phyloP scores from a whole-genome alignment of 176 grass and related monocot species.

The Secale cereale region DNA sequence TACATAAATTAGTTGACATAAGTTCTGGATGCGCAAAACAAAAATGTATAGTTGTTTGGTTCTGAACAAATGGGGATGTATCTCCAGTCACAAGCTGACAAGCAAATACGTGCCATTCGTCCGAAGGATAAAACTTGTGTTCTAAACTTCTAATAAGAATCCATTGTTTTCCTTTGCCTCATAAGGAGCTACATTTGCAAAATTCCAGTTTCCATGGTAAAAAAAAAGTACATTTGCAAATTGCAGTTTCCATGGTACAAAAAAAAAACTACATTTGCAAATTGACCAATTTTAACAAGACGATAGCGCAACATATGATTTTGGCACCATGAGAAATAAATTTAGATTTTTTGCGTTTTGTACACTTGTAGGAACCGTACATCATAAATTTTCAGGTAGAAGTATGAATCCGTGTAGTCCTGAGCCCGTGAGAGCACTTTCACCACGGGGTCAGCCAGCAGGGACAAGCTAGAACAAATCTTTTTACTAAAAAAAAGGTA shows the following conservation, averaged over 20 bases:
- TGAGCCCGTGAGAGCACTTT: not conserved
- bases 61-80: not conserved
- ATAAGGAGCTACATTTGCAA: not conserved
- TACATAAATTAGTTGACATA: not conserved
- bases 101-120: not conserved
- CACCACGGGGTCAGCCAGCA: not conserved
- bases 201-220: no score
- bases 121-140: not conserved
- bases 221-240: no score
- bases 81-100: not conserved
- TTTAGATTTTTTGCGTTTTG: not conserved
- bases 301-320: not conserved
- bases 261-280: no score
- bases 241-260: no score
- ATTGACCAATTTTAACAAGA: not conserved
- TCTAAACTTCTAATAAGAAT: not conserved
- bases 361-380: not conserved
- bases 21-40: not conserved
- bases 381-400: not conserved
- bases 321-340: not conserved
- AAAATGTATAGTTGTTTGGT: not conserved
- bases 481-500: no score
- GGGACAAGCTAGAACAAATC: not conserved
- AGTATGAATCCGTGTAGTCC: not conserved
- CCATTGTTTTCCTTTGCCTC: not conserved